phyloP scores from a whole-genome alignment of 1,139 yeast genomes.

The Hemisphaericaspora xylanilytica region DNA sequence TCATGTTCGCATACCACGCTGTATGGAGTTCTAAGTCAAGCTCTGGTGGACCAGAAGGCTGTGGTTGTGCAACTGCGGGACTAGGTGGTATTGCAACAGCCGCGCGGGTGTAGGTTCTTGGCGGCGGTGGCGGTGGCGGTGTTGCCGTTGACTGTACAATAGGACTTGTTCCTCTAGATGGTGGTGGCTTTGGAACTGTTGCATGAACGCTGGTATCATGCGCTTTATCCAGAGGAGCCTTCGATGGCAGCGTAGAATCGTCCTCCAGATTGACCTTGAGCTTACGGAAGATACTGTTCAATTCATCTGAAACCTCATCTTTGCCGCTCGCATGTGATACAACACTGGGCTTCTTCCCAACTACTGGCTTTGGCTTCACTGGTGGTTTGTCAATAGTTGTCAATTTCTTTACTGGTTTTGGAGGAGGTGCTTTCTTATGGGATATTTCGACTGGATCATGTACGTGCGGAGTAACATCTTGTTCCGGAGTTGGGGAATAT shows the following conservation, averaged over 20 bases:
- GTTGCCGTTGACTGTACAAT: neutral
- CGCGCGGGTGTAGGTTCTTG: slow-evolving; percentile 30
- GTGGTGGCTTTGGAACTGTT: slow-evolving; percentile 8
- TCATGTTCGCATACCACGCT: slow-evolving; percentile 45
- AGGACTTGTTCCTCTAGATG: slow-evolving; percentile 6
- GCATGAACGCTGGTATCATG: slow-evolving; percentile 9
- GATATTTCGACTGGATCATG: slow-evolving; percentile 5
- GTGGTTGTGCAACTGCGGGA: slow-evolving; percentile 16
- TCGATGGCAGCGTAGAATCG: too few relatives aligned
- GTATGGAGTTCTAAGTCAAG: slow-evolving; percentile 41
- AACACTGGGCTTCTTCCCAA: slow-evolving; percentile 4
- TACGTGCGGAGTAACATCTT: slow-evolving; percentile 1
- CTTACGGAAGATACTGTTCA: slow-evolving; percentile 12
- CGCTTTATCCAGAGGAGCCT: slow-evolving; percentile 12
- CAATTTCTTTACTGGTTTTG: slow-evolving; percentile 38
- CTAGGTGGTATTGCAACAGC: slow-evolving; percentile 17
- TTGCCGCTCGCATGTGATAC: slow-evolving; percentile 12
- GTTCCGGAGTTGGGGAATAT: slow-evolving; percentile 5
- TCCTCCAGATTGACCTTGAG: slow-evolving; percentile 10
- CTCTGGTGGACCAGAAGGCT: slow-evolving; percentile 27
- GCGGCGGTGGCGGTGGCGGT: slow-evolving; percentile 9
- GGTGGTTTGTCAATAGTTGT: slow-evolving; percentile 8
- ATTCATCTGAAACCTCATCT: slow-evolving; percentile 12
- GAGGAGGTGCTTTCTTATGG: slow-evolving; percentile 34
- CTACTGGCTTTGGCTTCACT: slow-evolving; percentile 1